These are phyloP conservation scores for Solanum rostratum DNA, from an alignment of 257 asterid species.

Conservation along the genomic window DNA sequence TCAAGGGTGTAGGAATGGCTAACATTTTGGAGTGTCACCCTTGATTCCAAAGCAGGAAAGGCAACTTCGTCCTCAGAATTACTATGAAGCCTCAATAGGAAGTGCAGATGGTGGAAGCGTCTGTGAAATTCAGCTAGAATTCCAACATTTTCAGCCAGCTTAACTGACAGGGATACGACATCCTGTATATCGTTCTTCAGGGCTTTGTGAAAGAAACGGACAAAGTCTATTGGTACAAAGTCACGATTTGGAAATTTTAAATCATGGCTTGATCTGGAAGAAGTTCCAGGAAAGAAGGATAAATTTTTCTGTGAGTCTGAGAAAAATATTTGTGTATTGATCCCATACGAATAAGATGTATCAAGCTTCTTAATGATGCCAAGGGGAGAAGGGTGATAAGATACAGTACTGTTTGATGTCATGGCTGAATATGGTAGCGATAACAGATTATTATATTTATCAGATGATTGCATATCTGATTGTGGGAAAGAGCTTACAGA, in stretches of 20 bases:
- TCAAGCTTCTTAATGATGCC: conserved; percentile 11
- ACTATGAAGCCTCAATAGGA: conserved; percentile 49
- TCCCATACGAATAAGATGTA: conserved; percentile 18
- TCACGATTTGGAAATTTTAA: conserved; percentile 18
- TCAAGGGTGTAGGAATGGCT: conserved; percentile 67
- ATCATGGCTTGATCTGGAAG: conserved; percentile 7
- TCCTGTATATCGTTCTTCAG: conserved; percentile 44
- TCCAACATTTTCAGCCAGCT: conserved; percentile 33
- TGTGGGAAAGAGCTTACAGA: conserved; percentile 5
- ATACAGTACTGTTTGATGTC: not conserved
- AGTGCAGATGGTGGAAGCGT: conserved; percentile 34
- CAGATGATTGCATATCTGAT: not conserved
- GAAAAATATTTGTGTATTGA: conserved; percentile 34
- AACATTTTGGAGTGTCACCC: conserved; percentile 51
- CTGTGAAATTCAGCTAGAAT: conserved; percentile 37
- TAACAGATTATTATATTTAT: conserved; percentile 14
- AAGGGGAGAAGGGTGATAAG: not conserved
- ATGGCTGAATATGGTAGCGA: conserved; percentile 24
- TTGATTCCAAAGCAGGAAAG: conserved; percentile 77
- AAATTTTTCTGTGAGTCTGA: conserved; percentile 33
- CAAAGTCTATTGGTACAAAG: conserved; percentile 49
- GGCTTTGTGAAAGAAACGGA: conserved; percentile 58
- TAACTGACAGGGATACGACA: conserved; percentile 48
- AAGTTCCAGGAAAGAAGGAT: conserved; percentile 26
- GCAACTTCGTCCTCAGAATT: conserved; percentile 51